phyloP scores from a whole-genome alignment of 331 rosid genomes.

The Saraca asoca region DNA sequence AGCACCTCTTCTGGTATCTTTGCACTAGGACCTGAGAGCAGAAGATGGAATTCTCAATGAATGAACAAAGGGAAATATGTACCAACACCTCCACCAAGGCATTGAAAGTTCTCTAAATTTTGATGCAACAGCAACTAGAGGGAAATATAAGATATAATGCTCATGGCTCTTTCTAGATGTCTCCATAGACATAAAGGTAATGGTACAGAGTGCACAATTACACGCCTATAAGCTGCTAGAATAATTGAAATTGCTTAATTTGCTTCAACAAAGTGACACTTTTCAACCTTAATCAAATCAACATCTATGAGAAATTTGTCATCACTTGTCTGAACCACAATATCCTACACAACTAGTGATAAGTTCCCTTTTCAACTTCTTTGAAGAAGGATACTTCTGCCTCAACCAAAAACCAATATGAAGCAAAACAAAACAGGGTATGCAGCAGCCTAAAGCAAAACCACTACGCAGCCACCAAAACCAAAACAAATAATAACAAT shows the following conservation, averaged over 20 bases:
- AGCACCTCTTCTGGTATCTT: constrained; percentile 95
- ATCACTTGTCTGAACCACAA: constrained; percentile 97
- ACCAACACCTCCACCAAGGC: constrained; percentile 91
- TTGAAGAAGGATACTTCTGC: constrained; percentile 87
- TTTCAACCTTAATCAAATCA: constrained; percentile 81
- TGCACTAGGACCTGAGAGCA: constrained; percentile 97
- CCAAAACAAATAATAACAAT: too few relatives aligned
- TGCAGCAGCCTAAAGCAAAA: too few relatives aligned
- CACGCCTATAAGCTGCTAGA: constrained; percentile 99
- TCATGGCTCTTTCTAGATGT: constrained; percentile 72
- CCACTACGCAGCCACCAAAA: too few relatives aligned
- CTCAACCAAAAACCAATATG: too few relatives aligned
- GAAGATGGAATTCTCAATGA: constrained; percentile 91
- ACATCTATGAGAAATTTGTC: too few relatives aligned
- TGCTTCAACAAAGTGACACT: constrained; percentile 88
- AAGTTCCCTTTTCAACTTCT: constrained; percentile 76
- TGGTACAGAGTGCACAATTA: constrained; percentile 89
- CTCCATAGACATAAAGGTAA: constrained; percentile 75
- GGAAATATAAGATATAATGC: constrained; percentile 67
- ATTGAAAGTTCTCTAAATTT: constrained; percentile 78
- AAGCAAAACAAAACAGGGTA: too few relatives aligned
- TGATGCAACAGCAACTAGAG: constrained; percentile 58
- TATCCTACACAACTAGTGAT: constrained; percentile 98
- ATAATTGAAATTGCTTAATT: constrained; percentile 93
- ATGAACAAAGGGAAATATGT: constrained; percentile 94